Evolutionary conservation across 208 protist genomes (phyloP), one percentile per base, ranked within the genome.

Genomic region (Trypanosoma brucei): DNA sequence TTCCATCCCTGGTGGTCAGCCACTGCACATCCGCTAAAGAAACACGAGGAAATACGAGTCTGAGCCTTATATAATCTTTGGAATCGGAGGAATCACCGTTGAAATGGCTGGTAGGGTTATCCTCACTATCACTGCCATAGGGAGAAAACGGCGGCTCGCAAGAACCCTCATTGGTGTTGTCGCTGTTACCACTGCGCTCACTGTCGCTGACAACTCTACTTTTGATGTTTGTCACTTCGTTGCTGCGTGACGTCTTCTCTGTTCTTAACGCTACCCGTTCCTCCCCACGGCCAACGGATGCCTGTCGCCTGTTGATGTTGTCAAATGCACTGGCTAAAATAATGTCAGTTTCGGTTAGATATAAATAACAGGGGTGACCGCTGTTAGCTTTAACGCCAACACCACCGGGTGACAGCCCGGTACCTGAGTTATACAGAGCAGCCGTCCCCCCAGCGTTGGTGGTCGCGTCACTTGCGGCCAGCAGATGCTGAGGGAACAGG

Each of bases 281-380:
- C 42, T 46, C 42, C 6, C 8, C 42, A 46, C 42, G 42, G 42
- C 8, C 6, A 11, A 11, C 42, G 11, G 11, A 11, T 9, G 2
- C 5, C 40, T 60, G 1, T 37, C 55, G 39, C n/a, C 22, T 49
- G 7, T 49, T 40, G 1, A 60, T 55, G 38, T 37, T 46, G 48
- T 60, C 59, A 65, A 72, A 65, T 30, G 44, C 66, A 40, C 66
- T 72, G 1, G 22, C 42, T 9, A 72, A 36, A 56, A 72, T 56
- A 51, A 72, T 65, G 45, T 72, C 66, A 2, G 66, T 61, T 4
- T 72, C 38, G 39, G 66, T 72, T 4, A 72, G 40, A 45, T 45
- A 59, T n/a, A 72, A 38, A 53, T 48, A 62, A 36, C 66, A 72
- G 2, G 59, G 66, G 31, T 72, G 66, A 1, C 59, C 59, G 34